Evolutionary conservation across 371 early-diverging fungal genomes (phyloP).

Genomic region (Mucor lusitanicus): DNA sequence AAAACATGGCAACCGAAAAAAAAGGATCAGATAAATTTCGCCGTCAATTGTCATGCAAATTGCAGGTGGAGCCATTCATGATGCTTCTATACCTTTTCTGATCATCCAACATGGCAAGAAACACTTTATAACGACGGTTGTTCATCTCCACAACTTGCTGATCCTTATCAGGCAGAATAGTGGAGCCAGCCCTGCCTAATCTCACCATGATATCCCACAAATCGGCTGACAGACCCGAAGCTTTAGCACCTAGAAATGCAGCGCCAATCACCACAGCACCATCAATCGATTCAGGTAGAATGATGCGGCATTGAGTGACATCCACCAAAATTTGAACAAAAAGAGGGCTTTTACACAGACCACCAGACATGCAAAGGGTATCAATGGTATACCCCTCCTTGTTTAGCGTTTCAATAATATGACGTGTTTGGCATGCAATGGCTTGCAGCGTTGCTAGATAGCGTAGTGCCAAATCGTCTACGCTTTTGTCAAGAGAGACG

Average conservation of each 20-base stretch:
- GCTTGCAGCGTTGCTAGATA: slow-evolving; percentile 70
- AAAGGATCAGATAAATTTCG: slow-evolving; percentile 2
- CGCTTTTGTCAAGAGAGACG: slow-evolving; percentile 54
- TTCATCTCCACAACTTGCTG: slow-evolving; percentile 42
- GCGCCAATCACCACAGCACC: slow-evolving; percentile 75
- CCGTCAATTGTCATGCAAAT: too few species aligned
- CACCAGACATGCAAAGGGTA: slow-evolving; percentile 70
- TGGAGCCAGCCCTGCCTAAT: slow-evolving; percentile 54
- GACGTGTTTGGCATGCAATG: slow-evolving; percentile 64
- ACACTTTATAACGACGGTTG: slow-evolving; percentile 57
- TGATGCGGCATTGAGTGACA: slow-evolving; percentile 55
- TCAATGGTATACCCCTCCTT: slow-evolving; percentile 59
- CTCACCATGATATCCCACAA: slow-evolving; percentile 64
- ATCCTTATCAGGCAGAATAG: slow-evolving; percentile 50
- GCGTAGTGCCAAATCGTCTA: slow-evolving; percentile 57
- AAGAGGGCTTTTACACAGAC: slow-evolving; percentile 63
- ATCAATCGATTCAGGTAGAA: slow-evolving; percentile 59
- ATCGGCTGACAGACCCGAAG: slow-evolving; percentile 37
- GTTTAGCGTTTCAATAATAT: slow-evolving; percentile 61
- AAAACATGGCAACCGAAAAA: neutral
- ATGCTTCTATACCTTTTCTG: slow-evolving; percentile 57
- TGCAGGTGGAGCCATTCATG: slow-evolving; percentile 38
- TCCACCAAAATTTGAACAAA: slow-evolving; percentile 68
- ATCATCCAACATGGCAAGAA: slow-evolving; percentile 59
- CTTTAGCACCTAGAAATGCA: slow-evolving; percentile 68